Evolutionary conservation across 2,329 filamentous ascomycete species (phyloP).

Genomic region (Microsporum audouinii): DNA sequence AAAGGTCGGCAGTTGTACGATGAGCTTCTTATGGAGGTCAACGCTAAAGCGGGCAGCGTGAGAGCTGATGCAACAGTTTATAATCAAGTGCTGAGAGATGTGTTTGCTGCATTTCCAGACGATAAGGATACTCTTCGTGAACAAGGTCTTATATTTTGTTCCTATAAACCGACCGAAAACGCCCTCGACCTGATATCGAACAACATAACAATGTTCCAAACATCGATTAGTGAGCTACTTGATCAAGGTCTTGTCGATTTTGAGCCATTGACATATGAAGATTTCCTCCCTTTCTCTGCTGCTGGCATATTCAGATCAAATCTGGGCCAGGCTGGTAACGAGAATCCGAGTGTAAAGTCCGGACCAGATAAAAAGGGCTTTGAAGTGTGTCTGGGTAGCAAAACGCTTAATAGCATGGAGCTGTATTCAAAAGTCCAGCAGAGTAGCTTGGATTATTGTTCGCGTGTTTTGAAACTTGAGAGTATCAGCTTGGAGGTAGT

Average conservation of each 20-base stretch:
- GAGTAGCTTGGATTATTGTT: background rate
- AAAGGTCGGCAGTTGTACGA: slow-evolving; percentile 40
- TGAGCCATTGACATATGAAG: slow-evolving; percentile 43
- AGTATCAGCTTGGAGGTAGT: background rate
- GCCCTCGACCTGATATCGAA: background rate
- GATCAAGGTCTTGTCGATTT: slow-evolving; percentile 24
- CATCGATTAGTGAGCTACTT: slow-evolving; percentile 24
- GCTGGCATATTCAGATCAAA: slow-evolving; percentile 44
- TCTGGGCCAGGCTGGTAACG: slow-evolving; percentile 14
- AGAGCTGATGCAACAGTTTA: slow-evolving; percentile 12
- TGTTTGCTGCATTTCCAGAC: slow-evolving; percentile 35
- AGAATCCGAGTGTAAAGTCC: background rate
- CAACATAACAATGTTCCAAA: background rate
- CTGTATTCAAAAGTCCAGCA: background rate
- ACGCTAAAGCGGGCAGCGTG: slow-evolving; percentile 12
- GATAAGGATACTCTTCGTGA: slow-evolving; percentile 28
- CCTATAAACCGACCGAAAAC: slow-evolving; percentile 22
- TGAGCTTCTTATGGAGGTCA: slow-evolving; percentile 23
- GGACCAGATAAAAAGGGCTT: background rate
- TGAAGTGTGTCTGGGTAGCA: background rate
- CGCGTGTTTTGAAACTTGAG: background rate
- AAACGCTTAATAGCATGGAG: background rate
- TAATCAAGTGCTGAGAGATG: slow-evolving; percentile 17
- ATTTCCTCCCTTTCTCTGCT: slow-evolving; percentile 44
- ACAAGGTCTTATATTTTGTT: slow-evolving; percentile 32